Evolutionary conservation across 352 stramenopile genomes (phyloP).

Genomic region (Pythium aphanidermatum): DNA sequence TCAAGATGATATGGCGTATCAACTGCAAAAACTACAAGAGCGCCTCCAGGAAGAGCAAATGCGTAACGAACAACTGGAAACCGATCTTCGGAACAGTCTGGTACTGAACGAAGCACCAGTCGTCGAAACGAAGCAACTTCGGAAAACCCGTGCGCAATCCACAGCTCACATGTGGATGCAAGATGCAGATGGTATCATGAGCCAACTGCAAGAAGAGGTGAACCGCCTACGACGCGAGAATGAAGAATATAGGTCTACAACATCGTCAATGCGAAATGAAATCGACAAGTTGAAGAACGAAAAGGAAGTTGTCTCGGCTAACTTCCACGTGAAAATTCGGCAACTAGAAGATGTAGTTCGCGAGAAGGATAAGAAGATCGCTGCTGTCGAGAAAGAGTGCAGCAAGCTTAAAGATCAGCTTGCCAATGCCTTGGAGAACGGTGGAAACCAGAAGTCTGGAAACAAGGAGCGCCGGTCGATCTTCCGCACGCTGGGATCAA

Average conservation of each 20-base stretch:
- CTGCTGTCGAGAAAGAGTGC: conserved; percentile 58
- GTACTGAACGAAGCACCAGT: conserved; percentile 1
- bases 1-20: conserved; percentile 83
- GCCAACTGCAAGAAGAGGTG: conserved; percentile 65
- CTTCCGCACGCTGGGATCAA: conserved; percentile 68
- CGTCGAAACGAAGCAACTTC: conserved; percentile 14
- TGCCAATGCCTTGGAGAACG: conserved; percentile 10
- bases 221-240: conserved; percentile 70
- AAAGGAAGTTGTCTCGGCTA: conserved; percentile 66
- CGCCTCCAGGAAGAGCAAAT: conserved; percentile 74
- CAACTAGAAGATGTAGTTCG: conserved; percentile 65
- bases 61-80: conserved; percentile 65
- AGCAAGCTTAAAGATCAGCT: conserved; percentile 60
- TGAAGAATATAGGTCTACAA: conserved; percentile 51
- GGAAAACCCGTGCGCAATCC: conserved; percentile 55
- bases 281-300: conserved; percentile 67
- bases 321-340: conserved; percentile 83
- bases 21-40: conserved; percentile 73
- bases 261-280: conserved; percentile 51
- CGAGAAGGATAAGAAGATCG: conserved; percentile 84
- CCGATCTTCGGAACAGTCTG: conserved; percentile 15
- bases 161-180: conserved; percentile 79
- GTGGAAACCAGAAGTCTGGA: conserved; percentile 26
- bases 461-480: conserved; percentile 46
- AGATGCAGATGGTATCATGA: conserved; percentile 80